Base-by-base conservation (phyloP, 305 asterid genomes). In the Plantago rigida region DNA sequence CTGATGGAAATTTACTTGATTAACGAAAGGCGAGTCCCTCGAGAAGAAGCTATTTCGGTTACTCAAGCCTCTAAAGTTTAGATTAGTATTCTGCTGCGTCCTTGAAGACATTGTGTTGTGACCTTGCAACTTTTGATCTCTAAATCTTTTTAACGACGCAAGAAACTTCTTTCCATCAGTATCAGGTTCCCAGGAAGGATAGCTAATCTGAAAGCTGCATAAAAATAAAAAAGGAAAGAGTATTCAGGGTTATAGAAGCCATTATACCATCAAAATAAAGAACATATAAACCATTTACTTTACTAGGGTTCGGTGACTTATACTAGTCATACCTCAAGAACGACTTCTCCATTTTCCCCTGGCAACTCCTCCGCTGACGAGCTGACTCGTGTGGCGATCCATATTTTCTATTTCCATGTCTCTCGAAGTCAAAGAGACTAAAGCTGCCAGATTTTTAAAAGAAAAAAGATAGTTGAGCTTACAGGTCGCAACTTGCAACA, bases 311-410 rank as follows among this genome's bases (percentile, higher is more conserved):
- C 1, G 13, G 22, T 34, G 0, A 34, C 9, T 6, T 34, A 34
- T 34, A 34, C 46, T 41, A 24, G 51, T 51, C 64, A 2, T 76
- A 92, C 99, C 99, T 86, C 76, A 92, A 67, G 79, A 84, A 89
- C 11, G 99, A 92, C 74, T 92, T 92, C 62, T 92, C 99, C 96
- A 92, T 81, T 79, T 92, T 92, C 61, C 99, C 99, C 73, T 92
- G 99, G 26, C 94, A 84, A 74, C 99, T 92, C 80, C 97, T 84
- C 74, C 71, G 80, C 24, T 64, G 66, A 45, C 70, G 70, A 60
- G 80, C 60, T 13, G 89, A 69, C 74, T 77, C 76, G 63, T 68
- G 83, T 12, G 93, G 94, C 0, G 99, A 87, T 49, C 85, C 99
- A 56, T 92, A 92, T 71, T 78, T 81, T 62, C 58, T 71, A 74